Base-by-base conservation (phyloP, 768 basidiomycete genomes). In the Flagelloscypha sp. region DNA sequence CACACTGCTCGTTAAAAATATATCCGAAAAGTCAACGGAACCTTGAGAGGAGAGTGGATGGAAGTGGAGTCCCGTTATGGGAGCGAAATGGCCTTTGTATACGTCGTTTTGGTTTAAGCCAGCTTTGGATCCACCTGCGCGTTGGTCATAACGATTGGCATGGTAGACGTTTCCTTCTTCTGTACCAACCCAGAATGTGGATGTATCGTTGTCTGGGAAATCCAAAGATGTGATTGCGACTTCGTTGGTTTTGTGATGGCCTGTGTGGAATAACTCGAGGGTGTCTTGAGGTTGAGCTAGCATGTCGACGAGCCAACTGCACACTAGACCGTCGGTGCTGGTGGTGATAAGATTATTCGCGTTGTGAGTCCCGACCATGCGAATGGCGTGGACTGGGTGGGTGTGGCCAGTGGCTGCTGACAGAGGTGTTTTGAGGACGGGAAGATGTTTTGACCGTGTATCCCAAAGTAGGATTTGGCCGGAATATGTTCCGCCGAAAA, bases 401-500 rank as follows among this genome's bases (percentile, higher is more conserved):
- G 95, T 98, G 54, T 99, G 95, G 0, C 95, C 95, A n/a, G n/a
- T n/a, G 19, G 89, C 80, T 2, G 93, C 89, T 10, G 93, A 95
- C 25, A 98, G 60, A 1, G 95, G 95, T 5, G 95, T 95, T 63
- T 98, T 99, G 32, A 97, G 66, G 3, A 98, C 90, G 0, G 95
- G 95, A 2, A 97, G 66, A 54, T 95, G 90, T 54, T 94, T 94
- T 2, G 93, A 89, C 30, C 95, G 80, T 6, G 93, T 98, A 52
- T 99, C 95, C 95, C 95, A 99, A 0, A 98, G 72, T 18, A 99
- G 65, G 42, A 99, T 93, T 61, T 98, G 95, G 12, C 95, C 95
- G 19, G 95, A 97, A 55, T 98, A 98, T 13, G 95, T 97, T 16
- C 95, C 95, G 35, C 95, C 95, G 44, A 98, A 95, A 24, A 99